These are phyloP conservation scores for Dipteronia sinensis DNA, from an alignment of 345 rosid species.

Conservation along the genomic window DNA sequence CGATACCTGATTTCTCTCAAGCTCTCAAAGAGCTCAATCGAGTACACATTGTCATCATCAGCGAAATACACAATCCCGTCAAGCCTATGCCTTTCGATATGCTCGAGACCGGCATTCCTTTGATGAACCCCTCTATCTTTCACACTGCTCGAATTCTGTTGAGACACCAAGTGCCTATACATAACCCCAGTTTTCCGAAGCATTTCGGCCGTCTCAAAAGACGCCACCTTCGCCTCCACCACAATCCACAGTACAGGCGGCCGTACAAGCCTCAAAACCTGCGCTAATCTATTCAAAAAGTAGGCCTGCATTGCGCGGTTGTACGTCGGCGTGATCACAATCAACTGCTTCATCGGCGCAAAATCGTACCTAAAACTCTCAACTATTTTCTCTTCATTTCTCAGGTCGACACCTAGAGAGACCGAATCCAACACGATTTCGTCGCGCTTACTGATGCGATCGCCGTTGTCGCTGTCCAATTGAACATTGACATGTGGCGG, in stretches of 20 bases:
- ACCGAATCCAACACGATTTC: constrained; percentile 36
- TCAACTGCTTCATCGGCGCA: constrained; percentile 63
- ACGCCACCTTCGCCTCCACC: constrained; percentile 69
- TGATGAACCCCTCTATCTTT: constrained; percentile 81
- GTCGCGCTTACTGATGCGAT: constrained; percentile 23
- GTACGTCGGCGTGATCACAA: constrained; percentile 86
- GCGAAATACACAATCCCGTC: constrained; percentile 91
- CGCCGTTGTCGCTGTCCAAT: constrained; percentile 30
- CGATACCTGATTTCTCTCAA: constrained; percentile 65
- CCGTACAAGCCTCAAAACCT: constrained; percentile 69
- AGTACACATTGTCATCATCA: constrained; percentile 78
- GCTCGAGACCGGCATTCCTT: constrained; percentile 78
- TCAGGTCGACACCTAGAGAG: constrained; percentile 27
- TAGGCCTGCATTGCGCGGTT: constrained; percentile 79
- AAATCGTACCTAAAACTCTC: constrained; percentile 30
- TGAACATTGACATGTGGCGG: constrained; percentile 53
- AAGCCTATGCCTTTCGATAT: constrained; percentile 72
- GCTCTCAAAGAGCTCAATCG: constrained; percentile 71
- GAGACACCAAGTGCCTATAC: constrained; percentile 80
- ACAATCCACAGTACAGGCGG: constrained; percentile 92
- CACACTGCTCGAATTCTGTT: constrained; percentile 47
- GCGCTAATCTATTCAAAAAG: constrained; percentile 72
- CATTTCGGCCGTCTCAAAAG: constrained; percentile 79
- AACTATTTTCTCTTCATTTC: constrained; percentile 14
- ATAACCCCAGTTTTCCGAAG: constrained; percentile 82